phyloP scores from a whole-genome alignment of 345 rosid genomes.

The Eutrema yunnanense region DNA sequence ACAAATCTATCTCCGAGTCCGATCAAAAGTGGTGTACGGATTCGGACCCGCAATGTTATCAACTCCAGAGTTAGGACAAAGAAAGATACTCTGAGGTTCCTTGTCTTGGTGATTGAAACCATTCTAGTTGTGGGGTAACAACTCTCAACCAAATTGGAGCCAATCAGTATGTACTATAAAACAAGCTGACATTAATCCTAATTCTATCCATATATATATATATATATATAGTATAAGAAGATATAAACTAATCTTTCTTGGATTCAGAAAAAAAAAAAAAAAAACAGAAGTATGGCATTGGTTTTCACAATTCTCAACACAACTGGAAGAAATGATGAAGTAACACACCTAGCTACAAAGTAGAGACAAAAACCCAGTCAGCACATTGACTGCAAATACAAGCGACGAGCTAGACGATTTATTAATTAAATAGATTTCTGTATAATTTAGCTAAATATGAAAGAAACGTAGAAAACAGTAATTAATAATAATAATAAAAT shows the following conservation, averaged over 20 bases:
- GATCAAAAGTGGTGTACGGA: neutral
- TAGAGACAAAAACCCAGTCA: neutral
- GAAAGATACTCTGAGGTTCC: neutral
- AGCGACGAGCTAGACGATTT: neutral
- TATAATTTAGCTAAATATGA: neutral
- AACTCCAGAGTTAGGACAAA: neutral
- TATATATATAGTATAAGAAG: neutral
- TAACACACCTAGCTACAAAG: neutral
- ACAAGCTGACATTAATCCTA: neutral
- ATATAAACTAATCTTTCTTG: neutral
- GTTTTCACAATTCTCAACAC: slow-evolving; percentile 12
- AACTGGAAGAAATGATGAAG: neutral
- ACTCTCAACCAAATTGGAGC: neutral
- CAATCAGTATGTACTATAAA: neutral
- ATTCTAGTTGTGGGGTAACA: neutral
- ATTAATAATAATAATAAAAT: no score
- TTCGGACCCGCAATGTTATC: neutral
- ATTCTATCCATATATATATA: no score
- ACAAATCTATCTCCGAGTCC: neutral
- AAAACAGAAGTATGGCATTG: neutral
- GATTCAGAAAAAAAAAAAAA: neutral
- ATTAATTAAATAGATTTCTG: neutral
- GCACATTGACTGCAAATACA: neutral
- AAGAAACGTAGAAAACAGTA: neutral
- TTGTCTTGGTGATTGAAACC: neutral